These are phyloP conservation scores for Eremothecium coryli DNA, from an alignment of 1,139 yeast genomes.

Conservation along the genomic window DNA sequence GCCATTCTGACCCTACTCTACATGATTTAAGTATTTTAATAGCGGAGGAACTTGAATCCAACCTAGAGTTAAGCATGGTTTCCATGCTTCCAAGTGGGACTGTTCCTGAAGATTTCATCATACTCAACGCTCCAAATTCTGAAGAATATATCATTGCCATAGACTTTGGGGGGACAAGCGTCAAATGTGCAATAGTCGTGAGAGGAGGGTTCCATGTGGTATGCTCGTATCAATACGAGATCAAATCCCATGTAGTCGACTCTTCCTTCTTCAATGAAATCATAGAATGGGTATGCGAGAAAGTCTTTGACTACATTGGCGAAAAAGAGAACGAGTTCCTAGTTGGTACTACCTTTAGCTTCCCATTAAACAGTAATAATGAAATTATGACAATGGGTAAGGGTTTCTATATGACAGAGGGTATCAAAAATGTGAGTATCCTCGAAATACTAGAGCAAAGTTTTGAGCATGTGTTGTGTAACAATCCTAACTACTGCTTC, in stretches of 20 bases:
- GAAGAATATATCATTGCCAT: constrained; percentile 14
- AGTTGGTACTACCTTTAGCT: constrained; percentile 32
- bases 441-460: constrained; percentile 15
- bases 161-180: constrained; percentile 26
- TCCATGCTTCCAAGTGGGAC: constrained; percentile 19
- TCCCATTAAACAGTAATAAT: constrained; percentile 26
- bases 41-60: constrained; percentile 12
- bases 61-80: constrained; percentile 13
- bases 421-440: constrained; percentile 15
- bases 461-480: constrained; percentile 10
- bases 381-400: constrained; percentile 31
- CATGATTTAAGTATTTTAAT: constrained; percentile 10
- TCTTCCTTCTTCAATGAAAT: constrained; percentile 23
- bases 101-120: background rate
- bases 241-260: constrained; percentile 19
- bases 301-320: constrained; percentile 1
- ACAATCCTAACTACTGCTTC: constrained; percentile 6
- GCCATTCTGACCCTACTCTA: constrained; percentile 3
- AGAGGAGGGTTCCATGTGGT: constrained; percentile 13
- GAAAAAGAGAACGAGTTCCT: constrained; percentile 3
- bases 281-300: constrained; percentile 14
- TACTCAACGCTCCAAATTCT: background rate
- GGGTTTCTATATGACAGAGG: constrained; percentile 26
- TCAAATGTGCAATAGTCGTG: constrained; percentile 20
- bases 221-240: constrained; percentile 11